Conservation (phyloP, 208 protist genomes). For the Tritrichomonas musculus region DNA sequence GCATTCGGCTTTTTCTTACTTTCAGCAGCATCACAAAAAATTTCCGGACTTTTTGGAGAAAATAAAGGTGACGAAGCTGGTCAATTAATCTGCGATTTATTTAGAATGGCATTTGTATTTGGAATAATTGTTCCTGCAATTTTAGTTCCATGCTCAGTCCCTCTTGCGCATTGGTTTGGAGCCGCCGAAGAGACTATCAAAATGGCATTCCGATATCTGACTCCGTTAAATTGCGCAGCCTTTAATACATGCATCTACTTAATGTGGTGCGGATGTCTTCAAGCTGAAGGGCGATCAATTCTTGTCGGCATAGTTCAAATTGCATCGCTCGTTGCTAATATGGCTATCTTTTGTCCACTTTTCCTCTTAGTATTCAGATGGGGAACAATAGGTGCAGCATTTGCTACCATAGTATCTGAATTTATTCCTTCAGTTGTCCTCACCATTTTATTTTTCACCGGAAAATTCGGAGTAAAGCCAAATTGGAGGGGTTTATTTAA, state of each 20-base stretch:
- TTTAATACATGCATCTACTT: background rate
- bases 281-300: background rate
- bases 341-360: background rate
- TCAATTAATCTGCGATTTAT: background rate
- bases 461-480: background rate
- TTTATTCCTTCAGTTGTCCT: background rate
- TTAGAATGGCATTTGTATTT: background rate
- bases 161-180: background rate
- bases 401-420: background rate
- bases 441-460: background rate
- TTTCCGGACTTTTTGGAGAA: background rate
- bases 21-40: background rate
- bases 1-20: background rate
- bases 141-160: background rate
- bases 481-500: background rate
- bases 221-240: background rate
- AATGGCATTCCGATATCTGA: background rate
- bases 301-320: background rate
- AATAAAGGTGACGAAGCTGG: background rate
- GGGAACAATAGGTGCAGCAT: background rate
- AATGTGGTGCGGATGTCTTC: background rate
- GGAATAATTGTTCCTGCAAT: slow-evolving; percentile 5
- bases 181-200: background rate
- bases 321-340: background rate
- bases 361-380: background rate